phyloP scores from a whole-genome alignment of 768 basidiomycete genomes.

The Mrakia frigida region DNA sequence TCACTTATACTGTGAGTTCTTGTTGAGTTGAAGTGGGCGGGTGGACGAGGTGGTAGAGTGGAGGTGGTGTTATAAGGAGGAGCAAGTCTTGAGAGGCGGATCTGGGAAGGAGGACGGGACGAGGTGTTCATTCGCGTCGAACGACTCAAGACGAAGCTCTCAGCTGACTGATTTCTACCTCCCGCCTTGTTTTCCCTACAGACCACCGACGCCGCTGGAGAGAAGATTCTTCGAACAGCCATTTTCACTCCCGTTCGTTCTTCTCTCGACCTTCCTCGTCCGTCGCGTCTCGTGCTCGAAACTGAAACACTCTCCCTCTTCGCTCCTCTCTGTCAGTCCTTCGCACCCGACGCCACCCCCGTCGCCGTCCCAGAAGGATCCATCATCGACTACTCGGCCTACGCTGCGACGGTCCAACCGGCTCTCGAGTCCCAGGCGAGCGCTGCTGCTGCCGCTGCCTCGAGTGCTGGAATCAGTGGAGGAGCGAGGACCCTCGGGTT shows the following conservation, averaged over 20 bases:
- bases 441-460: background rate
- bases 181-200: background rate
- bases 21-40: background rate
- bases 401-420: background rate
- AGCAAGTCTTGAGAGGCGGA: too few species aligned
- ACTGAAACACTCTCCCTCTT: background rate
- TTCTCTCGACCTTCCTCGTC: background rate
- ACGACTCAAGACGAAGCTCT: background rate
- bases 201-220: conserved; percentile 28
- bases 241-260: conserved; percentile 25
- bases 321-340: conserved; percentile 4
- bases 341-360: conserved; percentile 19
- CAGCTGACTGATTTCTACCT: background rate
- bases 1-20: background rate
- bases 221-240: conserved; percentile 12
- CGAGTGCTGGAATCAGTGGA: background rate
- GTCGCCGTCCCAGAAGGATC: conserved; percentile 11
- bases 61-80: too few species aligned
- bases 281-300: background rate
- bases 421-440: conserved; percentile 2
- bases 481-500: background rate
- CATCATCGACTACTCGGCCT: conserved; percentile 10
- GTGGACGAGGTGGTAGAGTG: too few species aligned
- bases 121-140: background rate
- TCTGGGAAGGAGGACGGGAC: too few species aligned